phyloP scores from a whole-genome alignment of 257 asterid genomes.

The Haberlea rhodopensis region DNA sequence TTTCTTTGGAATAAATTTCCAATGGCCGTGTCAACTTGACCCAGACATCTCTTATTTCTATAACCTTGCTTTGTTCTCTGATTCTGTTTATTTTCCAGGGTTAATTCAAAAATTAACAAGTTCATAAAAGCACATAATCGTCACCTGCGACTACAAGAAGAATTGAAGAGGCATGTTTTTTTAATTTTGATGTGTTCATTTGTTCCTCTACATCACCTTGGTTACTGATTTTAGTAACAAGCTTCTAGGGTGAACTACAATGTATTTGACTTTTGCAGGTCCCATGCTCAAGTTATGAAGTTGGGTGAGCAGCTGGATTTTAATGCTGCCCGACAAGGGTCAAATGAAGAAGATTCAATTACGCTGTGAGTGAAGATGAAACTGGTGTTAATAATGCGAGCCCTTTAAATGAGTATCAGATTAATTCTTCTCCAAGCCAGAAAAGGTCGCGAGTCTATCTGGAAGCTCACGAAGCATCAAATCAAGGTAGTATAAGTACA shows the following conservation, averaged over 20 bases:
- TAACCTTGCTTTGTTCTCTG: slow-evolving; percentile 17
- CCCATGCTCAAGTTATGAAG: slow-evolving; percentile 72
- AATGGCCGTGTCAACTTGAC: neutral
- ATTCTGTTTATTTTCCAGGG: slow-evolving; percentile 41
- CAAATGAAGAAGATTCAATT: slow-evolving; percentile 44
- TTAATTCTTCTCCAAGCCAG: slow-evolving; percentile 46
- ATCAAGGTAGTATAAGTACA: slow-evolving; percentile 46
- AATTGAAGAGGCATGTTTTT: slow-evolving; percentile 68
- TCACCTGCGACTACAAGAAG: slow-evolving; percentile 64
- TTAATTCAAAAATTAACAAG: slow-evolving; percentile 60
- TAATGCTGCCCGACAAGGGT: slow-evolving; percentile 40
- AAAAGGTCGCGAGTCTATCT: slow-evolving; percentile 47
- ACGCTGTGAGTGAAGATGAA: slow-evolving; percentile 45
- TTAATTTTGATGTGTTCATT: slow-evolving; percentile 18
- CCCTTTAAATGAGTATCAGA: slow-evolving; percentile 43
- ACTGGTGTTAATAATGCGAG: slow-evolving; percentile 38
- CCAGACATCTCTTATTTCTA: slow-evolving; percentile 7
- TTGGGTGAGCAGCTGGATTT: slow-evolving; percentile 64
- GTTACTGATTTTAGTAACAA: slow-evolving; percentile 12
- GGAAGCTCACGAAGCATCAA: slow-evolving; percentile 43
- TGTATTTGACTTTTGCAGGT: slow-evolving; percentile 48
- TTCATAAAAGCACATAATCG: slow-evolving; percentile 72
- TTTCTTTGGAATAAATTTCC: neutral
- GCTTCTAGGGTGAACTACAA: slow-evolving; percentile 17
- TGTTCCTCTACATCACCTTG: slow-evolving; percentile 5